Evolutionary conservation across 805 yeast genomes (phyloP).

Genomic region (Myxozyma vanderwaltii): DNA sequence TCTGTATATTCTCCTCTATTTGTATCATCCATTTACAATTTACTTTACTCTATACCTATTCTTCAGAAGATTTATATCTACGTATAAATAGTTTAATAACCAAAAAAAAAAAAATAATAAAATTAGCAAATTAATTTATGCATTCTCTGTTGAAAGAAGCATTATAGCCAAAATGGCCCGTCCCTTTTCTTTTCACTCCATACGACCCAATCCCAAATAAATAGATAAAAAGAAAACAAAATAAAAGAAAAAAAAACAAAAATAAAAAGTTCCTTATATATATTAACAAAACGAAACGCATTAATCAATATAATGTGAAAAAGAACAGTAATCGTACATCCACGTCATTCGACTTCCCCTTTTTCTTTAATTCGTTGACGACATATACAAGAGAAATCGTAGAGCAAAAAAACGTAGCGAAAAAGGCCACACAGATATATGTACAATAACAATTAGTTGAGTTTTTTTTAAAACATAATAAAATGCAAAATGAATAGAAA

Average conservation of each 20-base stretch:
- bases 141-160: conserved; percentile 6
- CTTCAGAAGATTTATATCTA: background rate
- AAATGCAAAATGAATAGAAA: background rate
- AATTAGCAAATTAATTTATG: background rate
- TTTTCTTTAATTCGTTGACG: background rate
- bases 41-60: background rate
- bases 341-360: background rate
- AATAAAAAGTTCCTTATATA: no score
- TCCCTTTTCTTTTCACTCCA: conserved; percentile 15
- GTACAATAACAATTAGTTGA: background rate
- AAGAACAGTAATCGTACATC: conserved; percentile 1
- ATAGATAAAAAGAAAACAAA: background rate
- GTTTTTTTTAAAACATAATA: background rate
- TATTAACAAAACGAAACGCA: background rate
- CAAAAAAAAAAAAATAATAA: background rate
- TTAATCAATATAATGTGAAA: background rate
- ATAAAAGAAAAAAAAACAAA: background rate
- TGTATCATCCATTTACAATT: no score
- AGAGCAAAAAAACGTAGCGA: background rate
- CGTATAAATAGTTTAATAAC: background rate
- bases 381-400: background rate
- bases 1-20: no score
- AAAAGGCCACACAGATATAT: background rate
- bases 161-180: conserved; percentile 1
- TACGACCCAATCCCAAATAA: background rate